Evolutionary conservation across 139 green algal species (phyloP), one percentile per base, ranked within the genome.

Genomic region (Chlamydomonas applanata): DNA sequence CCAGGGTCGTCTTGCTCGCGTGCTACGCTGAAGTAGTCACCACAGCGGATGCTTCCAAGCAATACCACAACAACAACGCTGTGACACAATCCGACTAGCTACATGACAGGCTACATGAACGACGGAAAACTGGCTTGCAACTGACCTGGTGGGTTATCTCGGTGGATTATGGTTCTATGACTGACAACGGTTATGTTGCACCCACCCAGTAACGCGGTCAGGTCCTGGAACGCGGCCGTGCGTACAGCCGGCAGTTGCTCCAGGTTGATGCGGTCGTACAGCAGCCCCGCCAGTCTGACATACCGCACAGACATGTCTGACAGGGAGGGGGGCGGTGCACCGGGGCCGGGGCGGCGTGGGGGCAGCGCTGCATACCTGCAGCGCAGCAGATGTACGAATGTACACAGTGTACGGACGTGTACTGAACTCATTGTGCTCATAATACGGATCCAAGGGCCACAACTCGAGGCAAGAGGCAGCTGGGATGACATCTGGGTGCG

Each of bases 231-330:
- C 2, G 59, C 59, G 3, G 59, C 59, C 4, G 59, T 25, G 17
- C 59, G 59, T 4, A 30, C 30, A 22, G 22, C n/a, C 3, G 59
- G 29, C 24, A 66, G 25, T 25, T 66, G 53, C 25, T 92, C 81
- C 56, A 89, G 66, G 62, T 89, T 89, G 49, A 91, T 88, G 2
- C 78, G 76, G 46, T 89, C 87, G 44, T 89, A 88, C 54, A 93
- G 69, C 33, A 93, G 72, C 1, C 88, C 89, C 65, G 77, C 64
- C 56, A 91, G 52, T 11, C 85, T 78, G 27, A 90, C 84, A 34
- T 82, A 83, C 3, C 79, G 67, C 2, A 71, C 69, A 3, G 27
- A 34, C 22, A 89, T 3, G 44, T 88, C 83, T 13, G 65, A 49
- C 40, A 2, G 70, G n/a, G n/a, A 77, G 54, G 30, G 69, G 45